phyloP scores from a whole-genome alignment of 768 basidiomycete genomes.

The Lactarius hengduanensis region DNA sequence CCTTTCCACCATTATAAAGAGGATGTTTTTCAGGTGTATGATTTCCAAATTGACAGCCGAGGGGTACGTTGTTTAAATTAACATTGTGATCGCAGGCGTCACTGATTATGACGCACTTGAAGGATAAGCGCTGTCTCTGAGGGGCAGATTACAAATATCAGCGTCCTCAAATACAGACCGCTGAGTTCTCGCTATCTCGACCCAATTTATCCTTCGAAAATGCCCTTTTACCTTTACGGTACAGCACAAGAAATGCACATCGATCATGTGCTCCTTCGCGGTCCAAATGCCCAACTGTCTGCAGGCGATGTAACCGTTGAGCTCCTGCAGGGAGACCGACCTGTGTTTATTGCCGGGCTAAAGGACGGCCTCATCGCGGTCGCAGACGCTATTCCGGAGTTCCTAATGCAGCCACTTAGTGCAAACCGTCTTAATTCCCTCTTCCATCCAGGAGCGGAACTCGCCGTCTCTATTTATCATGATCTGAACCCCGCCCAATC shows the following conservation, averaged over 20 bases:
- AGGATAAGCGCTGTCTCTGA: conserved; percentile 22
- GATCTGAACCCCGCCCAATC: conserved; percentile 18
- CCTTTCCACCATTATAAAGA: conserved; percentile 17
- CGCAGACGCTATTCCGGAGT: conserved; percentile 27
- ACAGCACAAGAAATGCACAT: conserved; percentile 35
- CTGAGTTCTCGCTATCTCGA: conserved; percentile 36
- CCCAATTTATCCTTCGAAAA: conserved; percentile 34
- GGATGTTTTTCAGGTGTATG: conserved; percentile 11
- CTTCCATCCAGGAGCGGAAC: conserved; percentile 24
- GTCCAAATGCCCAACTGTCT: conserved; percentile 31
- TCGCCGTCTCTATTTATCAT: conserved; percentile 23
- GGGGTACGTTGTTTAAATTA: conserved; percentile 10
- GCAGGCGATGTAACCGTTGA: conserved; percentile 27
- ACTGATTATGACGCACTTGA: conserved; percentile 5
- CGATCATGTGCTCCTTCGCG: conserved; percentile 36
- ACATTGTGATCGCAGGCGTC: background rate
- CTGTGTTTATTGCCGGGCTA: conserved; percentile 20
- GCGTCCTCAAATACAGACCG: conserved; percentile 36
- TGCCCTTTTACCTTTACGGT: conserved; percentile 46
- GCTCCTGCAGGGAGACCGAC: conserved; percentile 14
- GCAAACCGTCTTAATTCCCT: conserved; percentile 9
- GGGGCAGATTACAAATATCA: conserved; percentile 32
- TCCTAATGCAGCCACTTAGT: conserved; percentile 28
- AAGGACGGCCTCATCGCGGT: conserved; percentile 25
- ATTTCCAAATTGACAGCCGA: conserved; percentile 23